Evolutionary conservation across 1,284 basidiomycete genomes (phyloP).

Genomic region (Ustilago nuda): DNA sequence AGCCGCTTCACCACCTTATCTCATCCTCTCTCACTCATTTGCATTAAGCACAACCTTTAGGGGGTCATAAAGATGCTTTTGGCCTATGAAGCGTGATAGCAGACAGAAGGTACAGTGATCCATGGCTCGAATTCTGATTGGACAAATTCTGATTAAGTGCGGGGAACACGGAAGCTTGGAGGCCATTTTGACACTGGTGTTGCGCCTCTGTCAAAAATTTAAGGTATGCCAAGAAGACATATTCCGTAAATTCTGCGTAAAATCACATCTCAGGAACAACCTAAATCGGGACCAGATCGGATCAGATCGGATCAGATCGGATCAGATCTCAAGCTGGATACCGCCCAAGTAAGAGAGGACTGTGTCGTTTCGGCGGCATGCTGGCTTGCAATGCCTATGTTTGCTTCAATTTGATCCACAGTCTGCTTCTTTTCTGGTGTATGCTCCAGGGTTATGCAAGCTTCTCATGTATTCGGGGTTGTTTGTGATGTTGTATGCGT

Average conservation of each 20-base stretch:
- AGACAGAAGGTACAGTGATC: not conserved
- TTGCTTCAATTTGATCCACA: no score
- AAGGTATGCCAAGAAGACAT: slow-evolving; percentile 1
- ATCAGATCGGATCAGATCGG: not conserved
- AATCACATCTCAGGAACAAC: slow-evolving; percentile 2
- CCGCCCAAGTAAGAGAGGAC: not conserved
- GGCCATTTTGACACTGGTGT: not conserved
- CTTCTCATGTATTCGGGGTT: not conserved
- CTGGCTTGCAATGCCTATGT: no score
- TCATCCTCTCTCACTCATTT: not conserved
- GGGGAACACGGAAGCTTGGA: not conserved
- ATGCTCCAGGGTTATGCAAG: not conserved
- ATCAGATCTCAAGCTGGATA: not conserved
- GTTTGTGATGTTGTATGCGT: not conserved
- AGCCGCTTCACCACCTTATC: slow-evolving; percentile 1
- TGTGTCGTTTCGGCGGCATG: not conserved
- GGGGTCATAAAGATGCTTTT: not conserved
- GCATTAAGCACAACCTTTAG: not conserved
- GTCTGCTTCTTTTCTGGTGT: no score
- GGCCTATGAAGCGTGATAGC: not conserved
- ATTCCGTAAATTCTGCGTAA: not conserved
- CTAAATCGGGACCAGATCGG: not conserved
- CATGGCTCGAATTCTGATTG: slow-evolving; percentile 1
- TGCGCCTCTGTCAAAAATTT: not conserved
- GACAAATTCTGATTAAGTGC: not conserved